Conservation (phyloP, 176 grass and related monocot species). For the Olyra latifolia region DNA sequence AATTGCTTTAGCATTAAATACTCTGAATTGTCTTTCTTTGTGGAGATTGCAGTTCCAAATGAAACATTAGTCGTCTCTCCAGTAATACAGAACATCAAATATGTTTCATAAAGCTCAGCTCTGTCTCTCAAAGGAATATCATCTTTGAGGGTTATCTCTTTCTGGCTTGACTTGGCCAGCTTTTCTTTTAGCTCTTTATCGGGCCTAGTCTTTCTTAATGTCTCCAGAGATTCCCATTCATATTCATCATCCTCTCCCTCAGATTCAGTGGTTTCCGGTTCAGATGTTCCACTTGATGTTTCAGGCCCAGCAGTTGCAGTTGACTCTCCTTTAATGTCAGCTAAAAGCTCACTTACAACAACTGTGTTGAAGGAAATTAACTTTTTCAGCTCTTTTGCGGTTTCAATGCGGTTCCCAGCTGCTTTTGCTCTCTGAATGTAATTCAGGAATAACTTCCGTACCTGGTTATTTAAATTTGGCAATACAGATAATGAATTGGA, state of each 20-base stretch:
- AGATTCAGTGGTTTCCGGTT: constrained; percentile 50
- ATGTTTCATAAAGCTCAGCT: constrained; percentile 81
- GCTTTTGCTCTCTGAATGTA: constrained; percentile 78
- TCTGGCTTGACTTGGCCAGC: constrained; percentile 68
- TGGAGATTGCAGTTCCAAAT: constrained; percentile 71
- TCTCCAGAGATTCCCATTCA: constrained; percentile 75
- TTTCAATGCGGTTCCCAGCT: constrained; percentile 75
- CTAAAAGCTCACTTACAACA: constrained; percentile 79
- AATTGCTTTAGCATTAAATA: constrained; percentile 81
- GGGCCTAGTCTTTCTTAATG: constrained; percentile 64
- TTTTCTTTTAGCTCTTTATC: constrained; percentile 63
- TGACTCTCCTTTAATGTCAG: constrained; percentile 81
- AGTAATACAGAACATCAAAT: constrained; percentile 80
- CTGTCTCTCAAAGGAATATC: constrained; percentile 80
- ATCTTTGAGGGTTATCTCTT: constrained; percentile 90
- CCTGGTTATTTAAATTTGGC: constrained; percentile 49
- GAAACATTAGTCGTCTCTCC: constrained; percentile 76
- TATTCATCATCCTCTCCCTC: constrained; percentile 54
- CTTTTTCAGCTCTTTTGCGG: constrained; percentile 90
- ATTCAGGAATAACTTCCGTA: constrained; percentile 70
- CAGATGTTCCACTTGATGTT: constrained; percentile 35
- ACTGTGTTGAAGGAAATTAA: constrained; percentile 82
- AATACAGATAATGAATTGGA: constrained; percentile 20
- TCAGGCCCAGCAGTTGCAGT: constrained; percentile 46
- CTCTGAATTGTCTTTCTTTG: constrained; percentile 71